Percentiles rank a stretch among this genome's conserved stretches.
These are phyloP conservation scores for Penicillium coffeae DNA, from an alignment of 495 filamentous ascomycete genomes.

Conservation along the genomic window DNA sequence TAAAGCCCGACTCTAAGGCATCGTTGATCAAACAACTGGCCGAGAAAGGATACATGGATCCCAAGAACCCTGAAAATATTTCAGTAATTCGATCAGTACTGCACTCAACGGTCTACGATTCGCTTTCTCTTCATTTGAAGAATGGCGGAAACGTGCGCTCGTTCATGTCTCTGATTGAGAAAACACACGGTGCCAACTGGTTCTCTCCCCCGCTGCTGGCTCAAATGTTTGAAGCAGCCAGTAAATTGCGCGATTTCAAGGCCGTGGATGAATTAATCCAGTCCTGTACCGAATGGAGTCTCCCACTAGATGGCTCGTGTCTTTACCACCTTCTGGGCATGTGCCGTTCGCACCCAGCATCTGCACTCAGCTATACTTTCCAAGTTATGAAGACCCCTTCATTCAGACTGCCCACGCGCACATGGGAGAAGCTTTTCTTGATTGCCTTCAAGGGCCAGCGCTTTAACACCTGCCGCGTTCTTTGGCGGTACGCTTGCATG, in stretches of 20 bases:
- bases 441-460: conserved; percentile 32
- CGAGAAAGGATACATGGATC: conserved; percentile 28
- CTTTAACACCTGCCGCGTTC: conserved; percentile 43
- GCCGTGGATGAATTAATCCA: conserved; percentile 26
- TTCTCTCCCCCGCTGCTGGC: conserved; percentile 30
- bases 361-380: conserved; percentile 20
- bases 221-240: conserved; percentile 32
- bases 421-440: conserved; percentile 36
- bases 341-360: conserved; percentile 19
- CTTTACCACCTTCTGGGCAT: conserved; percentile 20
- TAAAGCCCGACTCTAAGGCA: conserved; percentile 27
- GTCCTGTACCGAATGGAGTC: conserved; percentile 22
- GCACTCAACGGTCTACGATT: conserved; percentile 30
- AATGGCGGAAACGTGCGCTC: conserved; percentile 28
- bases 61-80: no score
- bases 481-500: conserved; percentile 50
- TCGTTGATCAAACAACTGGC: conserved; percentile 32
- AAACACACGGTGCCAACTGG: conserved; percentile 29
- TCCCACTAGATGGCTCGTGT: conserved; percentile 17
- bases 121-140: conserved; percentile 30
- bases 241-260: conserved; percentile 16
- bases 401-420: conserved; percentile 6
- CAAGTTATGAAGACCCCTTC: conserved; percentile 11
- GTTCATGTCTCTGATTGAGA: conserved; percentile 32
- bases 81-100: conserved; percentile 23